Base-by-base conservation (phyloP, 1,284 basidiomycete species). In the Cystobasidium sp. region DNA sequence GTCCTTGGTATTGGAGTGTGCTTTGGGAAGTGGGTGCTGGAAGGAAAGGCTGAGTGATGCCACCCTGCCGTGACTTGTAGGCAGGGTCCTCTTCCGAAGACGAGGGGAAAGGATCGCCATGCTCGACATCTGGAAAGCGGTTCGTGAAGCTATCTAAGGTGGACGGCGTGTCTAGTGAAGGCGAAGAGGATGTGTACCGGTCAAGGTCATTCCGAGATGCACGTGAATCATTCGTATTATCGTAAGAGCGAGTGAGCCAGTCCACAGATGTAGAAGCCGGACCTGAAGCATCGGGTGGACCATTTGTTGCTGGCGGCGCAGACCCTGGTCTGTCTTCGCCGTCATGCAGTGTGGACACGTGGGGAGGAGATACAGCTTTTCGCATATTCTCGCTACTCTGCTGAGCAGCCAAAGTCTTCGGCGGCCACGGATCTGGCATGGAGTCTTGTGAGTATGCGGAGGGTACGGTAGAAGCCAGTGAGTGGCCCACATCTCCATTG, bases 71-170 rank as follows among this genome's bases (percentile, higher is more conserved):
- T n/a, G 43, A 62, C 20, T 51, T 44, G 16, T 44, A 47, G 18
- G n/a, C 24, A 37, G 20, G 56, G n/a, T 59, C 12, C 24, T 7
- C 10, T 1, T 46, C 43, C 5, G 41, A 49, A 1, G 39, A n/a
- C 3, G 58, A 49, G 22, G 69, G 69, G 8, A 71, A 10, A 7
- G 53, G 63, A 12, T 66, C 63, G 62, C 63, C 70, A 16, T 65
- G 63, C 18, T 74, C 72, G 37, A 74, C 72, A 41, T 67, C 72
- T 41, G 72, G 72, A 44, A 74, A 74, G n/a, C 65, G 64, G 56
- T 68, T 62, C 14, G 62, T 16, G 49, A 74, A 74, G 18, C 58
- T 53, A 43, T 71, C 71, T 31, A 46, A 16, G 31, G 44, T 22
- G 7, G 24, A 10, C 7, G 52, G 39, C n/a, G 71, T 37, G 12